Evolutionary conservation across 192 early-diverging fungal genomes (phyloP).

Genomic region (Podochytrium sp.): DNA sequence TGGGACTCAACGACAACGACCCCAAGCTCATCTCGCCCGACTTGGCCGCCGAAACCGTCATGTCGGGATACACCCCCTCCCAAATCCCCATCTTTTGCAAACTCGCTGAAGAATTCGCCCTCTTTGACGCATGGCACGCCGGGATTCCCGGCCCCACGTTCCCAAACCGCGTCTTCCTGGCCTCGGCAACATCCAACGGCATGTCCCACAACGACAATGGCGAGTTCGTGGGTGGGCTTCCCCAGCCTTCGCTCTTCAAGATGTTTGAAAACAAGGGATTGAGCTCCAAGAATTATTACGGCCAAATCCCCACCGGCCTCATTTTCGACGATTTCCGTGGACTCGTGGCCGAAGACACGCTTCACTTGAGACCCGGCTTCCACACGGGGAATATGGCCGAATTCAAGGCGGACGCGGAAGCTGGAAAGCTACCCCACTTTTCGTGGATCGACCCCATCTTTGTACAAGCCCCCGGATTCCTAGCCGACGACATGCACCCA

Average conservation of each 20-base stretch:
- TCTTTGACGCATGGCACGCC: conserved; percentile 41
- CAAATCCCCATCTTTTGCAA: conserved; percentile 29
- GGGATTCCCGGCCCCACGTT: conserved; percentile 38
- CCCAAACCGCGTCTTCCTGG: conserved; percentile 40
- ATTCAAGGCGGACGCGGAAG: conserved; percentile 32
- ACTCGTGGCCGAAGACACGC: background rate
- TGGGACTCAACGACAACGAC: conserved; percentile 12
- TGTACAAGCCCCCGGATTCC: conserved; percentile 2
- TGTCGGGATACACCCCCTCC: conserved; percentile 11
- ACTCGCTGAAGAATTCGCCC: conserved; percentile 36
- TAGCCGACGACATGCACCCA: conserved; percentile 33
- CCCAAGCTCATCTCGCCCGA: background rate
- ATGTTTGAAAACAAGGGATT: conserved; percentile 16
- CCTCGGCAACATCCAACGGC: conserved; percentile 37
- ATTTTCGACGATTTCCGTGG: conserved; percentile 26
- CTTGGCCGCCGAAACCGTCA: conserved; percentile 11
- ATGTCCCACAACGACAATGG: conserved; percentile 10
- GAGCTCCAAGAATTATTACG: conserved; percentile 33
- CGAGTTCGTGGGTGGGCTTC: conserved; percentile 14
- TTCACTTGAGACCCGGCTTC: background rate
- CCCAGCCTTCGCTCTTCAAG: conserved; percentile 30
- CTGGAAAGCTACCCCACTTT: conserved; percentile 39
- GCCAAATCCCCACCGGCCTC: conserved; percentile 23
- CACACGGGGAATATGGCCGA: conserved; percentile 10
- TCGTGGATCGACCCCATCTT: conserved; percentile 42